A percentile compares a stretch with the other conserved stretches of the same genome.
Conservation (phyloP, 306 rosid species). For the Ormosia emarginata region DNA sequence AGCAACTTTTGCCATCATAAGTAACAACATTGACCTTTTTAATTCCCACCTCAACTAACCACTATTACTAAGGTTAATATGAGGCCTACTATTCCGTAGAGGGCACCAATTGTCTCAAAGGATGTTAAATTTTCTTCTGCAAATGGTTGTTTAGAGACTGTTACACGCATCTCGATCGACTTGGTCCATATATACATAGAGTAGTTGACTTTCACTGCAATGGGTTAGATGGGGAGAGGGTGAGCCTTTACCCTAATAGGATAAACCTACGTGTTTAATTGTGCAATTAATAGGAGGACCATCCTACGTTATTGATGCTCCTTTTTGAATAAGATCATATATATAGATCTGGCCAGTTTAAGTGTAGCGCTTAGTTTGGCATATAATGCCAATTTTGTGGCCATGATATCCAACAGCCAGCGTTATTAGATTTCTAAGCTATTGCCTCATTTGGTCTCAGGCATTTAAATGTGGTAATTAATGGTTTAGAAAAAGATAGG, state of each 20-base stretch:
- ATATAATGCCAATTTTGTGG: not conserved
- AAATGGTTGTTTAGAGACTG: conserved; percentile 4
- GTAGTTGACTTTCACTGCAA: conserved; percentile 32
- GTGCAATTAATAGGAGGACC: conserved; percentile 27
- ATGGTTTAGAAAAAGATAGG: not conserved
- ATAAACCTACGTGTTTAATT: conserved; percentile 17
- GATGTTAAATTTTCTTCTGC: conserved; percentile 8
- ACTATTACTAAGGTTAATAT: conserved; percentile 20
- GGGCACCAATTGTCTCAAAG: conserved; percentile 6
- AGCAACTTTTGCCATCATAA: conserved; percentile 21
- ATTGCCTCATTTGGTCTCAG: conserved; percentile 18
- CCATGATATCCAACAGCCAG: not conserved
- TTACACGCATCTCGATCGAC: not conserved
- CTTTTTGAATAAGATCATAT: conserved; percentile 3
- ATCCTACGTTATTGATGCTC: conserved; percentile 19
- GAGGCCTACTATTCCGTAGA: conserved; percentile 6
- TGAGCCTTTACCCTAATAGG: conserved; percentile 22
- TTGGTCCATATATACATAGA: conserved; percentile 19
- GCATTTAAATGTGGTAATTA: conserved; percentile 13
- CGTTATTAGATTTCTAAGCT: conserved; percentile 22
- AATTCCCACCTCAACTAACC: conserved; percentile 25
- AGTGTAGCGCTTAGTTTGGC: conserved; percentile 9
- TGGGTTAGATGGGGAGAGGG: conserved; percentile 23
- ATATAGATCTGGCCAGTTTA: not conserved
- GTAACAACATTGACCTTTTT: conserved; percentile 25